Base-by-base conservation (phyloP, 2,329 filamentous ascomycete species). In the Exophiala sideris region DNA sequence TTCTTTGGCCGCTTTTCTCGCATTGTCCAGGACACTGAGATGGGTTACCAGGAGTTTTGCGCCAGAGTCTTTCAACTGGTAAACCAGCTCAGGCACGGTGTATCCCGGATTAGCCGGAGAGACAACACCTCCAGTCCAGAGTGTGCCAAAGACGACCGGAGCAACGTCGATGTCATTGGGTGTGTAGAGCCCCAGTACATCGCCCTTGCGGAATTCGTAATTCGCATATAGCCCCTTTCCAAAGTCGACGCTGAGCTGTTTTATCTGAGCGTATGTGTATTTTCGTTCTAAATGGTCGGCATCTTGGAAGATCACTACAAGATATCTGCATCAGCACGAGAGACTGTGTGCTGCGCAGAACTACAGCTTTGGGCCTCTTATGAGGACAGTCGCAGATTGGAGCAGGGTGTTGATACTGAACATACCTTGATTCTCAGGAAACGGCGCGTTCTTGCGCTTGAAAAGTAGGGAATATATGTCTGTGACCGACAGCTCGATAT, bases 41-140 rank as follows among this genome's bases (percentile, higher is more conserved):
- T 95, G 89, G 0, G 91, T 96, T 21, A 87, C 80, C 6, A 96
- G 70, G 0, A 80, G 88, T 65, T 84, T 88, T 32, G 89, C 88
- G 1, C 82, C 80, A 0, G 86, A 86, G 70, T 95, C 88, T 64
- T 83, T 83, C 57, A 97, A 79, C 73, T 96, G 91, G 65, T 88
- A 91, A 3, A 87, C 84, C 33, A 96, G 79, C 71, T 97, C 92
- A 8, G 89, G 83, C 10, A 81, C 82, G 0, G 88, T 95, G 72
- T 96, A 96, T 3, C 85, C 84, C 16, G 91, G 91, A 67, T 96
- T 96, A 2, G 89, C 91, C 0, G 91, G 90, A n/a, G 86, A 90
- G 9, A 89, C 74, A 48, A 89, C 76, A 29, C 88, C 91, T 42
- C 91, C 91, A 0, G 89, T 87, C 88, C 89, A 96, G 61, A 87